Percentiles rank a stretch among this genome's conserved stretches.
phyloP scores from a whole-genome alignment of 345 rosid species.

The Toxicodendron radicans region DNA sequence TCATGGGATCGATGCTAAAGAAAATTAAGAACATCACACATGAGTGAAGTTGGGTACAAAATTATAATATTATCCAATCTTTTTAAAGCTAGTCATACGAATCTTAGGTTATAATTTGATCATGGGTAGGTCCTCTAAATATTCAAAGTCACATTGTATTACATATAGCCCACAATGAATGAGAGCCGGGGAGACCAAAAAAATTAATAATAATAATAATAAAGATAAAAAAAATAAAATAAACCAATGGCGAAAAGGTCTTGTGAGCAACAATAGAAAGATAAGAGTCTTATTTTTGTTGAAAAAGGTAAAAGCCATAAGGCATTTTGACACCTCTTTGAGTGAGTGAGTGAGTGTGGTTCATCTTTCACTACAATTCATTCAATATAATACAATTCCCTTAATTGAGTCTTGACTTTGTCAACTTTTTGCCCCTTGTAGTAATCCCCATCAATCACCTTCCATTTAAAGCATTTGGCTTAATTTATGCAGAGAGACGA shows the following conservation, averaged over 20 bases:
- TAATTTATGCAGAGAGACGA: no score
- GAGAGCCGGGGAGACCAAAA: no score
- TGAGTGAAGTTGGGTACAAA: no score
- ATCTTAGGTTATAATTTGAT: no score
- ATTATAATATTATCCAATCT: no score
- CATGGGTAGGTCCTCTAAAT: no score
- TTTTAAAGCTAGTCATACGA: no score
- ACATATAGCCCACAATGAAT: background rate
- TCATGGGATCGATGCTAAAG: no score
- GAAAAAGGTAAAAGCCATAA: conserved; percentile 21
- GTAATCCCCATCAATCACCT: conserved; percentile 13
- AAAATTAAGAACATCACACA: no score
- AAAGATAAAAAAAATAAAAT: background rate
- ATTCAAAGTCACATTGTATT: no score
- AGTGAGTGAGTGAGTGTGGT: background rate
- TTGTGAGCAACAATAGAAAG: conserved; percentile 10
- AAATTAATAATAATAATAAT: background rate
- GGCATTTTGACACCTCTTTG: background rate
- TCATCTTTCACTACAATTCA: background rate
- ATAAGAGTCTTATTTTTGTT: conserved; percentile 25
- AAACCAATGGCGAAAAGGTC: conserved; percentile 13
- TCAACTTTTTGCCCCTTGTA: background rate
- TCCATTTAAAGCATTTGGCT: no score
- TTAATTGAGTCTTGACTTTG: background rate
- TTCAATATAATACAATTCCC: background rate